phyloP scores from a whole-genome alignment of 2,329 filamentous ascomycete species.

The Chaetomium sp. region DNA sequence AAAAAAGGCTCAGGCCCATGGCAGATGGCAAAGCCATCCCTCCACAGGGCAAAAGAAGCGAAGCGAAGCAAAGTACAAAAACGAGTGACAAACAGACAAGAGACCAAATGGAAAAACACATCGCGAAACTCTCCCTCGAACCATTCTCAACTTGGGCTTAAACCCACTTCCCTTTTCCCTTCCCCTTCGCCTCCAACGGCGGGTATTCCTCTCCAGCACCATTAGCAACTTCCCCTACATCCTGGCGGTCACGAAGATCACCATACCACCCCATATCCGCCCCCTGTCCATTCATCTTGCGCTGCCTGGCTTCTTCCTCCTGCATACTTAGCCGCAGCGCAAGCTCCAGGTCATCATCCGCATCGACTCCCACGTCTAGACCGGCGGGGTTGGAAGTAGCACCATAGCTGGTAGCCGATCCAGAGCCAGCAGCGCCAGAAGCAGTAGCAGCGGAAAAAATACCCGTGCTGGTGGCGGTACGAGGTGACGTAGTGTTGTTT shows the following conservation, averaged over 20 bases:
- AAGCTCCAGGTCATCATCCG: slow-evolving; percentile 53
- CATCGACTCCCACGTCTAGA: slow-evolving; percentile 14
- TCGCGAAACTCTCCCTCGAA: no score
- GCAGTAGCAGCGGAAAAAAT: background rate
- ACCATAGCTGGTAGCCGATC: background rate
- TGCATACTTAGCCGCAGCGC: slow-evolving; percentile 55
- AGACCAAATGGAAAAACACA: no score
- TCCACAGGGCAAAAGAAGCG: no score
- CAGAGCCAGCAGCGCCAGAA: background rate
- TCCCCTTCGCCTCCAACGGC: slow-evolving; percentile 29
- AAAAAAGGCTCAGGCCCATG: no score
- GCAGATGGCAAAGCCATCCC: no score
- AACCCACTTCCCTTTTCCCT: slow-evolving; percentile 30
- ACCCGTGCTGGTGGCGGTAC: no score
- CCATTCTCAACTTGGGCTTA: background rate
- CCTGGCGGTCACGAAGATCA: no score
- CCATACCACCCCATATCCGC: slow-evolving; percentile 16
- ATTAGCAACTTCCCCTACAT: background rate
- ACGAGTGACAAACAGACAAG: no score
- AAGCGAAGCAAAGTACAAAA: no score
- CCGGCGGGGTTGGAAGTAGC: background rate
- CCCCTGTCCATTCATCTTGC: slow-evolving; percentile 4
- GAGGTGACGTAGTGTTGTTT: slow-evolving; percentile 23
- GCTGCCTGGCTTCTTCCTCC: slow-evolving; percentile 40
- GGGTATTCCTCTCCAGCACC: slow-evolving; percentile 27